phyloP scores from a whole-genome alignment of 208 protist genomes.

The Acanthamoeba healyi region DNA sequence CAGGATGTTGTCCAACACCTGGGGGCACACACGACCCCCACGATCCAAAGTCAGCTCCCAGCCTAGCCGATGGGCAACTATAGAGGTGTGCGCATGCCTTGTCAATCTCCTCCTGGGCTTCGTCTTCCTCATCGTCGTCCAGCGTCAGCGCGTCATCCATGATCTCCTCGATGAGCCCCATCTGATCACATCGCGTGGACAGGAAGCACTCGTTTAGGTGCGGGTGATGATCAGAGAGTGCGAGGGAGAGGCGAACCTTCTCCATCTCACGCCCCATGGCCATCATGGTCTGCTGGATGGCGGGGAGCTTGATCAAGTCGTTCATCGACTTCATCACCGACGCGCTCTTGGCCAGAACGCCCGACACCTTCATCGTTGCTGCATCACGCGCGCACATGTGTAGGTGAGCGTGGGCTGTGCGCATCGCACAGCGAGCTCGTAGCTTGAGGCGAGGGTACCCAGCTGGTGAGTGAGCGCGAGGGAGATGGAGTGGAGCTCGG shows the following conservation, averaged over 20 bases:
- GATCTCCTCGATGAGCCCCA: conserved; percentile 61
- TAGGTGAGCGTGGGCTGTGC: not conserved
- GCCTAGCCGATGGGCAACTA: too few relatives aligned
- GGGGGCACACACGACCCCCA: not conserved
- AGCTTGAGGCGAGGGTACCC: not conserved
- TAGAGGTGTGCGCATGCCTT: not conserved
- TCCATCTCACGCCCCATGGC: conserved; percentile 62
- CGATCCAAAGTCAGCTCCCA: not conserved
- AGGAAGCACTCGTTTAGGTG: too few relatives aligned
- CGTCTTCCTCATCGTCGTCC: conserved; percentile 46
- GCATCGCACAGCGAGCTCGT: too few relatives aligned
- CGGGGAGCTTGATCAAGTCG: not conserved
- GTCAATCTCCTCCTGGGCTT: conserved; percentile 60
- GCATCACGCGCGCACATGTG: not conserved
- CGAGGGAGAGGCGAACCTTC: not conserved
- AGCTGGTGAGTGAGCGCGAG: conserved; percentile 30
- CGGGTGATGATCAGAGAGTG: too few relatives aligned
- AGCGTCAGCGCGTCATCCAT: conserved; percentile 1
- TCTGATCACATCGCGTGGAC: not conserved
- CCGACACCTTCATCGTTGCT: conserved; percentile 72
- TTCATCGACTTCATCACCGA: conserved; percentile 63
- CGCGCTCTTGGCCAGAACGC: conserved; percentile 45
- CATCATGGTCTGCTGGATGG: conserved; percentile 59
- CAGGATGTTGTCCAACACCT: conserved; percentile 41
- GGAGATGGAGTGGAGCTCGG: conserved; percentile 63